Evolutionary conservation across 345 rosid genomes (phyloP), one percentile per base, ranked within the genome.

Genomic region (Cardamine chenopodiifolia): DNA sequence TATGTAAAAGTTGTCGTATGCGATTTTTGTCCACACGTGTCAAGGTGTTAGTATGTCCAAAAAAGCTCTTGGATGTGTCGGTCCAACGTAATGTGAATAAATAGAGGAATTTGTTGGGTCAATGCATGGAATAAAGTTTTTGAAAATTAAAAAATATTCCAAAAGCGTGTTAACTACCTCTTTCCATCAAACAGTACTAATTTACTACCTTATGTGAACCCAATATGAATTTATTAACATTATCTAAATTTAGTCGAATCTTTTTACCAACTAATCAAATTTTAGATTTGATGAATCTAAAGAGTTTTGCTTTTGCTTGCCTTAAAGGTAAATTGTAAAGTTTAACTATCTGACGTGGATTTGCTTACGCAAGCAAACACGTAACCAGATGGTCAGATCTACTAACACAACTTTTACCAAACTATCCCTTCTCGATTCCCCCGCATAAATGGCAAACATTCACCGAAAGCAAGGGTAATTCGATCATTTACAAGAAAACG

Each of bases 331-430:
- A 45, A 45, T 17, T 45, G 9, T 45, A 45, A 44, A 45, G 49
- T n/a, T 11, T 19, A 13, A 66, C 37, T 53, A 32, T 52, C 40
- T 68, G 74, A 77, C 66, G 71, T 63, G 75, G 80, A 62, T 1
- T 34, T 63, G 66, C n/a, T 70, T 19, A 70, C 76, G 76, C 39
- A 70, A 70, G 66, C 80, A 77, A 53, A 26, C 4, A 77, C 71
- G 80, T 22, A 64, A 50, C 53, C 54, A 47, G 14, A 15, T 62
- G 52, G 23, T 62, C 67, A 62, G 15, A 19, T 56, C 49, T 72
- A 4, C 0, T 25, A 11, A 59, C 37, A 8, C 17, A 15, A 1
- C 4, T 39, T 32, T 59, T 19, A 77, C 80, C 1, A 55, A 70
- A 63, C 35, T 56, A 4, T 6, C 72, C 76, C 55, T 55, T 62